Evolutionary conservation across 768 basidiomycete species (phyloP).

Genomic region (Amyloporia xantha): DNA sequence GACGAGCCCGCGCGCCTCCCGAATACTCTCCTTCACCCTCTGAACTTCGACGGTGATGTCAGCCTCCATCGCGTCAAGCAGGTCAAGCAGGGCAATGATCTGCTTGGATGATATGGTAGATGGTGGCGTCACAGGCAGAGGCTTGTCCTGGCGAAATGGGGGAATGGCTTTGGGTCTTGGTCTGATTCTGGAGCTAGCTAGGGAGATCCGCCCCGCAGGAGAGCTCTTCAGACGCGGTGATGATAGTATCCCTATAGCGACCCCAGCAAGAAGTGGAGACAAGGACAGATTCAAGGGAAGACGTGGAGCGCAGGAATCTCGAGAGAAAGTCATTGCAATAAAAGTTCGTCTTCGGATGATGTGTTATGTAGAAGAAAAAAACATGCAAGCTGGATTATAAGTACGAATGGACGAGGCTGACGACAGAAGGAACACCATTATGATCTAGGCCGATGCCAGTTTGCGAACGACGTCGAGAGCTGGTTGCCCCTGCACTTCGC

Average conservation of each 20-base stretch:
- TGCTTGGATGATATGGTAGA: slow-evolving; percentile 19
- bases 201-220: too few species aligned
- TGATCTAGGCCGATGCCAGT: too few species aligned
- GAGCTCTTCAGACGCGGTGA: too few species aligned
- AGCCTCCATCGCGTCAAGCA: slow-evolving; percentile 29
- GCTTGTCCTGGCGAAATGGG: not conserved
- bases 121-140: slow-evolving; percentile 7
- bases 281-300: slow-evolving; percentile 16
- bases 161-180: too few species aligned
- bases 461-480: too few species aligned
- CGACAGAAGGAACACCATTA: not conserved
- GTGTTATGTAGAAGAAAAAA: too few species aligned
- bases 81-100: slow-evolving; percentile 25
- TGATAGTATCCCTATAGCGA: too few species aligned
- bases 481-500: too few species aligned
- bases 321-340: not conserved
- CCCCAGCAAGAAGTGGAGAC: not conserved
- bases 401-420: not conserved
- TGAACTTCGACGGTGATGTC: slow-evolving; percentile 25
- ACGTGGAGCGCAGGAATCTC: slow-evolving; percentile 11
- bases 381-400: too few species aligned
- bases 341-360: too few species aligned
- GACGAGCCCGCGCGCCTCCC: slow-evolving; percentile 18
- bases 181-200: too few species aligned
- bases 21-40: slow-evolving; percentile 21